Conservation (phyloP, 2,329 filamentous ascomycete species). For the Magnaporthiopsis rhizophila region DNA sequence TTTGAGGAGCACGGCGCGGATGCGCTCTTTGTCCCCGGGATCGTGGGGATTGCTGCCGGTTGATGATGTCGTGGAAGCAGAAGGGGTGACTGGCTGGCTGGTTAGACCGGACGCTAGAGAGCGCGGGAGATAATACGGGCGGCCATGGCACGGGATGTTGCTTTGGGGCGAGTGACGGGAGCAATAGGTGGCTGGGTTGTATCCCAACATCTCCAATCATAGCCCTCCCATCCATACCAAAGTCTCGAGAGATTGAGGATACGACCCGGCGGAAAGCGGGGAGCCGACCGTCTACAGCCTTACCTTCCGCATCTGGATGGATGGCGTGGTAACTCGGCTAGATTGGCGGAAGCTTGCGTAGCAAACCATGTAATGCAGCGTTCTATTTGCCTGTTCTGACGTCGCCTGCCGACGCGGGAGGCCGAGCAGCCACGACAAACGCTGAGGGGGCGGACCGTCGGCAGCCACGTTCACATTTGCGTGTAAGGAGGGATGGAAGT, state of each 20-base stretch:
- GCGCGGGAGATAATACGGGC: not conserved
- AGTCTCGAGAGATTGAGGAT: not conserved
- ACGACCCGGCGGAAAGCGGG: not conserved
- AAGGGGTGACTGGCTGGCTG: too few relatives aligned
- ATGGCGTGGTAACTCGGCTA: not conserved
- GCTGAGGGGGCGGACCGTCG: not conserved
- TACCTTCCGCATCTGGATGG: not conserved
- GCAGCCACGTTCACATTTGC: too few relatives aligned
- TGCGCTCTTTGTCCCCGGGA: not conserved
- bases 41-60: not conserved
- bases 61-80: too few relatives aligned
- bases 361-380: not conserved
- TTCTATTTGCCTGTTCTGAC: not conserved
- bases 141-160: not conserved
- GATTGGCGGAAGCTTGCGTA: too few relatives aligned
- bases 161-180: not conserved
- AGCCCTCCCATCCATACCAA: not conserved
- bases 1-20: not conserved
- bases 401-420: not conserved
- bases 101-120: not conserved
- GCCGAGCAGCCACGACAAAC: not conserved
- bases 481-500: not conserved
- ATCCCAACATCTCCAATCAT: too few relatives aligned
- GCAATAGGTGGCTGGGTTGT: too few relatives aligned
- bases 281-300: too few relatives aligned